Evolutionary conservation across 495 filamentous ascomycete genomes (phyloP), one percentile per base, ranked within the genome.

Genomic region (Hypomontagnella monticulosa): DNA sequence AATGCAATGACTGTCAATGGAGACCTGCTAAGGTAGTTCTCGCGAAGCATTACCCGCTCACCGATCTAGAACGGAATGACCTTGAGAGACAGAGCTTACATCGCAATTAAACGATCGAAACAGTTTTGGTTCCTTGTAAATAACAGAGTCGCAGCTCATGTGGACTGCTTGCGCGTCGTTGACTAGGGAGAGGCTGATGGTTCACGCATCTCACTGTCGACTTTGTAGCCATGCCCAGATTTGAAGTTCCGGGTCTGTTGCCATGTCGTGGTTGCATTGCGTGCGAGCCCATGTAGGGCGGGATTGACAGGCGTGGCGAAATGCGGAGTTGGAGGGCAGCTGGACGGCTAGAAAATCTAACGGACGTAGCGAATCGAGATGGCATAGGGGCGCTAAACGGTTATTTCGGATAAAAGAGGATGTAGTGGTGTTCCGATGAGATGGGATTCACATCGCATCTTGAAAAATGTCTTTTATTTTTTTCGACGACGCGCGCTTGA

Each of bases 261-360:
- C 57, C 54, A 69, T 59, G 42, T 66, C 20, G 52, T 57, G 47
- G 66, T 61, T 44, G 46, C 61, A 70, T 70, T 57, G 66, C 61
- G 57, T 58, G 51, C 32, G 46, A 57, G 57, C 40, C 33, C 61
- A 70, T 65, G 66, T 51, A 63, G 52, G 57, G 57, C 44, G 48
- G 36, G 44, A 58, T 54, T 61, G 56, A 61, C 42, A 56, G 44
- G 60, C 60, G 51, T 57, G 53, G 66, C 66, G 60, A 61, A 69
- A 57, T 65, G 66, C 57, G 66, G 66, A 66, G 66, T 57, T 70
- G 66, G 56, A 65, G 61, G 61, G 57, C 11, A 54, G 46, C 51
- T 66, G 38, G 50, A 57, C 11, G 57, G 23, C 15, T 18, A 57
- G 19, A 63, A n/a, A 19, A 23, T 43, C 18, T 23, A 55, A 41